A percentile compares a stretch with the other conserved stretches of the same genome.
phyloP scores from a whole-genome alignment of 2,329 filamentous ascomycete genomes.

The Alternaria triticina region DNA sequence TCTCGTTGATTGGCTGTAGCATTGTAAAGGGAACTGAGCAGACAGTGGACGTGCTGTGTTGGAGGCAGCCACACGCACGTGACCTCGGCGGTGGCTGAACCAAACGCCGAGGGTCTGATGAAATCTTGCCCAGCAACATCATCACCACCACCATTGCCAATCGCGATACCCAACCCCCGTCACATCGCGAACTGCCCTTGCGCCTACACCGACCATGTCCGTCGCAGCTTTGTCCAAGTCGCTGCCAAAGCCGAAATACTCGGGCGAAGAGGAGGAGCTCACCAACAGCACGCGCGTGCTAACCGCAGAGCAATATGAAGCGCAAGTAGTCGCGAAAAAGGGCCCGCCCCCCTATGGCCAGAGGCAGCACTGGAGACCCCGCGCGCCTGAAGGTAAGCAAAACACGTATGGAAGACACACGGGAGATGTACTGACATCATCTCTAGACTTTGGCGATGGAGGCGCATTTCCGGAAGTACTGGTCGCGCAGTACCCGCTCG shows the following conservation, averaged over 20 bases:
- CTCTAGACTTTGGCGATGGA: constrained; percentile 84
- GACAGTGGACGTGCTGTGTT: not conserved
- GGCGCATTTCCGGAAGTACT: constrained; percentile 94
- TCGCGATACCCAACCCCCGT: not conserved
- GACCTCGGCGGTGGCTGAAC: constrained; percentile 15
- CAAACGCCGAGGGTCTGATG: constrained; percentile 4
- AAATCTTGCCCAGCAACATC: constrained; percentile 12
- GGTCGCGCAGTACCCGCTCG: constrained; percentile 92
- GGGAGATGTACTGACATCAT: not conserved
- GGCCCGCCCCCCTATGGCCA: constrained; percentile 89
- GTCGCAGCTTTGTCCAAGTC: constrained; percentile 73
- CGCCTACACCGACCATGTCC: constrained; percentile 36
- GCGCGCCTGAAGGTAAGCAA: constrained; percentile 66
- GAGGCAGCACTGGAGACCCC: constrained; percentile 88
- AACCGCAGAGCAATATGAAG: constrained; percentile 78
- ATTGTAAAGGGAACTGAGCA: not conserved
- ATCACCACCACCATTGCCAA: constrained; percentile 4
- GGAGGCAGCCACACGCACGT: constrained; percentile 2
- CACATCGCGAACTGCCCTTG: not conserved
- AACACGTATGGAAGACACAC: not conserved
- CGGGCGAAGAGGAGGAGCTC: constrained; percentile 84
- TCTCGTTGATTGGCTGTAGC: not conserved
- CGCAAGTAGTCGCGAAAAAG: constrained; percentile 76
- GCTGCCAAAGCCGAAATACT: constrained; percentile 89
- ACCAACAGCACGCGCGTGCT: constrained; percentile 84